A percentile compares a stretch with the other conserved stretches of the same genome.
Evolutionary conservation across 2,329 filamentous ascomycete genomes (phyloP).

Genomic region (Emydomyces testavorans): DNA sequence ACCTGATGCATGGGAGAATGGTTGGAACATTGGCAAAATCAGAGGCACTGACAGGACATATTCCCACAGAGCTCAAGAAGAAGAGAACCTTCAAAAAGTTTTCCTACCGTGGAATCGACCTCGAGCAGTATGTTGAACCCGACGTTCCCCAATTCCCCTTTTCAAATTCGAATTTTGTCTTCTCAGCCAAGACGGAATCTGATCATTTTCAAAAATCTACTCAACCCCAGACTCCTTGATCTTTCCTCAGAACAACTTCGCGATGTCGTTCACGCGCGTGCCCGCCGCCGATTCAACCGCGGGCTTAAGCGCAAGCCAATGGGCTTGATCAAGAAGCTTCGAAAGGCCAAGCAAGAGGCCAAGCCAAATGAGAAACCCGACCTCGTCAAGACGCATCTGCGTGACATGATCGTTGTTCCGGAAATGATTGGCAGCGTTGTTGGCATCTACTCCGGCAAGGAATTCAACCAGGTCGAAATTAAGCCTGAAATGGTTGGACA

Average conservation of each 20-base stretch:
- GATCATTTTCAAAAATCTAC: conserved; percentile 18
- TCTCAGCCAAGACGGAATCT: background rate
- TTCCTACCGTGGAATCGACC: conserved; percentile 97
- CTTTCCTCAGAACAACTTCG: conserved; percentile 97
- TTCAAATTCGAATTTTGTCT: background rate
- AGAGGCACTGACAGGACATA: conserved; percentile 17
- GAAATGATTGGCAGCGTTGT: conserved; percentile 99
- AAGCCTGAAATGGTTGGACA: conserved; percentile 99
- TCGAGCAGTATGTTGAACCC: conserved; percentile 73
- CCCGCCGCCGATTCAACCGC: conserved; percentile 97
- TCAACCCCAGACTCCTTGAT: conserved; percentile 72
- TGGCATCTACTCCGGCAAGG: conserved; percentile 99
- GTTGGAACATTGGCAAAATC: conserved; percentile 9
- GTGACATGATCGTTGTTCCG: conserved; percentile 99
- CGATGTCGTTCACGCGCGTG: conserved; percentile 98
- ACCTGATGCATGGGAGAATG: background rate
- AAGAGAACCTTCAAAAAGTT: conserved; percentile 99
- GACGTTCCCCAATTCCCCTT: conserved; percentile 23
- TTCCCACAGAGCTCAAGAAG: conserved; percentile 78
- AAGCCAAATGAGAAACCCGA: conserved; percentile 99
- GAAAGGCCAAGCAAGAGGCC: conserved; percentile 97
- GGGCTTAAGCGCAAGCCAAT: conserved; percentile 99
- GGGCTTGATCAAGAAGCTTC: conserved; percentile 99
- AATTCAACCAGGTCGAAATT: conserved; percentile 99
- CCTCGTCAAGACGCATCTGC: conserved; percentile 97